Percentiles rank a stretch among this genome's conserved stretches.
Evolutionary conservation across 164 flowering plant genomes (phyloP).

Genomic region (Chimonanthus praecox): DNA sequence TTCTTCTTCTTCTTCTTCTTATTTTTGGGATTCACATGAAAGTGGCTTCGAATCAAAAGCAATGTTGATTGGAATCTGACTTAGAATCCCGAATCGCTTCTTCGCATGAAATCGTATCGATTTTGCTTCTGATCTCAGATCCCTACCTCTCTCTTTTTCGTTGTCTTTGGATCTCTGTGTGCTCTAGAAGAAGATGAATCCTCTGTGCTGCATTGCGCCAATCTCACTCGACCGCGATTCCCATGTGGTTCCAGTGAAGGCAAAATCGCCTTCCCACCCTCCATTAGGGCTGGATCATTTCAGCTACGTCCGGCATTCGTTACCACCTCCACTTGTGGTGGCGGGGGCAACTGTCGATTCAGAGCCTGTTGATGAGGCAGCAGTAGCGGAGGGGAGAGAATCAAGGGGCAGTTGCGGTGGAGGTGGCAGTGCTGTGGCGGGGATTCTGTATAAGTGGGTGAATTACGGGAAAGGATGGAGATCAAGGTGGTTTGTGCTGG

Average conservation of each 20-base stretch:
- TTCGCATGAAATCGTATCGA: not conserved
- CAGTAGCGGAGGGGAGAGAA: conserved; percentile 27
- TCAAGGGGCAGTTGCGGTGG: conserved; percentile 22
- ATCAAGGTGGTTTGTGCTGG: conserved; percentile 68
- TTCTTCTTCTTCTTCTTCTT: not conserved
- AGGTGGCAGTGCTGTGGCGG: conserved; percentile 46
- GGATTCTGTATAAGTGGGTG: conserved; percentile 90
- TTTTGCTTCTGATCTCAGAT: not conserved
- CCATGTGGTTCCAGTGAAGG: conserved; percentile 23
- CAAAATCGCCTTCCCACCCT: conserved; percentile 27
- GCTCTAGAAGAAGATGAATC: conserved; percentile 51
- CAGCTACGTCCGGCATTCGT: conserved; percentile 26
- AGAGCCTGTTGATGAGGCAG: not conserved
- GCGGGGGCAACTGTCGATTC: conserved; percentile 24
- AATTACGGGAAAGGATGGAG: conserved; percentile 94
- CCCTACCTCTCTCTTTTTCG: not conserved
- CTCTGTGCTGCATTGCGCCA: conserved; percentile 99
- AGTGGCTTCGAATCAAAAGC: not conserved
- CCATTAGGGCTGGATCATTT: conserved; percentile 32
- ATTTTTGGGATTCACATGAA: not conserved
- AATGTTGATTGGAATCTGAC: not conserved
- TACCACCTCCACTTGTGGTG: conserved; percentile 41
- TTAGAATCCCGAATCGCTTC: not conserved
- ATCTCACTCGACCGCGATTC: conserved; percentile 83
- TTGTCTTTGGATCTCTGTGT: not conserved